Evolutionary conservation across 2,329 filamentous ascomycete genomes (phyloP).

Genomic region (Ophiostoma australiae): DNA sequence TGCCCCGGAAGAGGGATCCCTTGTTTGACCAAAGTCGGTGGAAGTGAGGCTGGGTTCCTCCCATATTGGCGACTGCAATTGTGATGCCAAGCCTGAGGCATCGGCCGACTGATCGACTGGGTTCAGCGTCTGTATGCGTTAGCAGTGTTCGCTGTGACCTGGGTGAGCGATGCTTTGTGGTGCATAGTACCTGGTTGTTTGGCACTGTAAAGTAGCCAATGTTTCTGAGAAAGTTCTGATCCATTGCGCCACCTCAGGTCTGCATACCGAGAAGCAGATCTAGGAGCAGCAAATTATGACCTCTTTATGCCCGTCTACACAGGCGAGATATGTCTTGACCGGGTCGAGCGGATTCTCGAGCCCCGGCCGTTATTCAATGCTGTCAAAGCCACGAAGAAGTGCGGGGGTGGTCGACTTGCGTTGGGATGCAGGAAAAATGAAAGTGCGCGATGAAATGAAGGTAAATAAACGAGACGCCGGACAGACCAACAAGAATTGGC

Average conservation of each 20-base stretch:
- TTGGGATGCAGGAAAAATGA: neutral
- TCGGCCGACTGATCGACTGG: conserved; percentile 34
- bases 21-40: conserved; percentile 27
- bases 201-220: conserved; percentile 40
- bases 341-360: neutral
- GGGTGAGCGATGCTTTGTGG: neutral
- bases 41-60: conserved; percentile 31
- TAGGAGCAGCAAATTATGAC: neutral
- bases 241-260: conserved; percentile 33
- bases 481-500: neutral
- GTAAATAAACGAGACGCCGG: neutral
- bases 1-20: conserved; percentile 29
- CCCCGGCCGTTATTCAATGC: neutral
- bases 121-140: conserved; percentile 33
- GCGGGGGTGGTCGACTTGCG: neutral
- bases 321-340: neutral
- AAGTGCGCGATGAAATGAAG: neutral
- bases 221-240: conserved; percentile 37
- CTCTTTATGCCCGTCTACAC: neutral
- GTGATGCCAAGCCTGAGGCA: conserved; percentile 30
- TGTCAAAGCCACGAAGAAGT: neutral
- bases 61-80: conserved; percentile 33
- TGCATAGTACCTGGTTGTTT: conserved; percentile 35
- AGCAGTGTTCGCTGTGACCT: conserved; percentile 27
- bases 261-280: conserved; percentile 31